Evolutionary conservation across 176 grass and related monocot species (phyloP).

Genomic region (Zoysia japonica): DNA sequence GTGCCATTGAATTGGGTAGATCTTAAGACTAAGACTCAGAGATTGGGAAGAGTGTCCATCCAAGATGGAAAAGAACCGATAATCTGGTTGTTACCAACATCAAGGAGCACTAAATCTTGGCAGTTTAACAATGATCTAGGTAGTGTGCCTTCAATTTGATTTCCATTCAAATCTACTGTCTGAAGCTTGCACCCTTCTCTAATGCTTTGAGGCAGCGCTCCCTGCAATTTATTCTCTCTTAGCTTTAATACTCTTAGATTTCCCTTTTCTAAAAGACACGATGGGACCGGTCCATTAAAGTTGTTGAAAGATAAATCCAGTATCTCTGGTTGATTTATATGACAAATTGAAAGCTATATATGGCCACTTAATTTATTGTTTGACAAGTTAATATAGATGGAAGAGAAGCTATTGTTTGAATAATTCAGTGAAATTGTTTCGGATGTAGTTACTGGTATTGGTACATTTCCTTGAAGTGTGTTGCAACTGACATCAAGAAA

Average conservation of each 20-base stretch:
- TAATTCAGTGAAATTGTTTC: not conserved
- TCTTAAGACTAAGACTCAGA: constrained; percentile 33
- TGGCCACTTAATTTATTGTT: constrained; percentile 22
- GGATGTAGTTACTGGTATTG: not conserved
- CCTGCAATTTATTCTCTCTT: constrained; percentile 10
- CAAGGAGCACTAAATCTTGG: not conserved
- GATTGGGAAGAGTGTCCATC: constrained; percentile 7
- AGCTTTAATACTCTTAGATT: not conserved
- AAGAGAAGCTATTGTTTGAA: constrained; percentile 26
- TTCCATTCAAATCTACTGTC: constrained; percentile 33
- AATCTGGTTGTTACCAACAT: constrained; percentile 36
- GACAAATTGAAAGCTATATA: constrained; percentile 41
- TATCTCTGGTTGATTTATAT: not conserved
- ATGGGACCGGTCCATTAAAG: constrained; percentile 16
- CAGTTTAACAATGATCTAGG: constrained; percentile 43
- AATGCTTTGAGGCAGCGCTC: not conserved
- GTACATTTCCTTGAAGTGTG: not conserved
- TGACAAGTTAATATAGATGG: not conserved
- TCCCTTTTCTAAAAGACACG: not conserved
- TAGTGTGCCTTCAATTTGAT: not conserved
- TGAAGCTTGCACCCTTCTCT: constrained; percentile 9
- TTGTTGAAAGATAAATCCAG: constrained; percentile 39
- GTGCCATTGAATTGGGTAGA: constrained; percentile 15
- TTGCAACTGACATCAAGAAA: constrained; percentile 14
- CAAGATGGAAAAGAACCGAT: constrained; percentile 32